These are phyloP conservation scores for Leccinum boreale DNA, from an alignment of 768 basidiomycete genomes.

Conservation along the genomic window DNA sequence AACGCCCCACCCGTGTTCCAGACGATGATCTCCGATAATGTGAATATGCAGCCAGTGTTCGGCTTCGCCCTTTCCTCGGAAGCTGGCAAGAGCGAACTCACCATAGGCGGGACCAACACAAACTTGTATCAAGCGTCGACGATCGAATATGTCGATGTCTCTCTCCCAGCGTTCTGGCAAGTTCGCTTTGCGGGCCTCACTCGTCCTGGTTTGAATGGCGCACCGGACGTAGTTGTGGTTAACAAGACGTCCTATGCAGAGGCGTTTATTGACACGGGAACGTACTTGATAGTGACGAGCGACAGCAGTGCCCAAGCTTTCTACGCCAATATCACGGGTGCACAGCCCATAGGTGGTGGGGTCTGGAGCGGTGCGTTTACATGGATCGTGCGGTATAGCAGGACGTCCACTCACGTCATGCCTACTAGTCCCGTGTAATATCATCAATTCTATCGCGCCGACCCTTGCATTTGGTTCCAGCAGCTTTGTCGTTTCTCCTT, in stretches of 20 bases:
- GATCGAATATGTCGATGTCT: conserved; percentile 37
- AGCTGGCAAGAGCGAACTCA: conserved; percentile 45
- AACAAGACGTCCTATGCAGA: conserved; percentile 17
- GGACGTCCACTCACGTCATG: not conserved
- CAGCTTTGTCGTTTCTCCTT: conserved; percentile 34
- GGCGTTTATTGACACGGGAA: conserved; percentile 37
- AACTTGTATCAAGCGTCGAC: conserved; percentile 41
- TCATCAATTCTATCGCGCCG: conserved; percentile 23
- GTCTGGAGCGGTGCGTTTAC: conserved; percentile 34
- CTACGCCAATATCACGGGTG: conserved; percentile 32
- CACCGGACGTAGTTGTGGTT: conserved; percentile 24
- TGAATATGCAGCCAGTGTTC: conserved; percentile 38
- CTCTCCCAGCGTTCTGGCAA: conserved; percentile 37
- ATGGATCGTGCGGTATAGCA: not conserved
- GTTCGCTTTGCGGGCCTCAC: conserved; percentile 29
- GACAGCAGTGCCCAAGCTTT: conserved; percentile 23
- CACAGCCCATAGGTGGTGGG: conserved; percentile 29
- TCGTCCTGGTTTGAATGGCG: conserved; percentile 19
- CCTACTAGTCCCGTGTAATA: conserved; percentile 34
- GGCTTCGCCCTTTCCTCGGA: conserved; percentile 45
- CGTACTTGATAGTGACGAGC: conserved; percentile 28
- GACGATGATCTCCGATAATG: conserved; percentile 38
- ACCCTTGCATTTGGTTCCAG: conserved; percentile 39
- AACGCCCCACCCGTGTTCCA: conserved; percentile 40
- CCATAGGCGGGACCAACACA: conserved; percentile 51